Evolutionary conservation across 2,329 filamentous ascomycete genomes (phyloP), one percentile per base, ranked within the genome.

Genomic region (Penicillium nordicum): DNA sequence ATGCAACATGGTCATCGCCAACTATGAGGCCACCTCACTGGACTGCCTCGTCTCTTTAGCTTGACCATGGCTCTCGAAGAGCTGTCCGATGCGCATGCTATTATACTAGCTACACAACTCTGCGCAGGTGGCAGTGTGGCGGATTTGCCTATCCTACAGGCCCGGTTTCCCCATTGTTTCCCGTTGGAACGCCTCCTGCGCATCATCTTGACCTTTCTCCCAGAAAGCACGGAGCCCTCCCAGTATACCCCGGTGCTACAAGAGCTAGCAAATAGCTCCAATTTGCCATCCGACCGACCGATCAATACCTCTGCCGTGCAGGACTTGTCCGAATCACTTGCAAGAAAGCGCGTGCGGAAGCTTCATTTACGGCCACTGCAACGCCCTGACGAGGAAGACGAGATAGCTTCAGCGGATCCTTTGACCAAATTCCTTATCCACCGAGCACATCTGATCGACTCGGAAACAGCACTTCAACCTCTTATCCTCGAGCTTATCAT

Each of bases 141-240:
- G 45, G 74, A 75, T 23, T 73, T 88, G 27, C 79, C 79, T 58
- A 72, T 75, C 59, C 71, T 87, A 60, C 79, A 80, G 58, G 73
- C 79, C 42, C 71, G 74, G 47, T 79, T 79, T 50, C 75, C 75
- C 46, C 76, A 70, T 57, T 71, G 78, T 55, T 76, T 86, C 47
- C 72, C 78, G 30, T 70, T 80, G 7, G 80, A 82, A 57, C 76
- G 84, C 16, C 69, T 84, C 51, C 76, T 87, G 57, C 81, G 82
- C 58, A 82, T 88, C 49, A 71, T 87, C 51, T 74, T 87, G 59
- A 84, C 82, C 54, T 86, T 81, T 63, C 76, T 87, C n/a, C 84
- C 84, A 21, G 83, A 85, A 67, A 81, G 78, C 60, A 69, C 76
- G 30, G 79, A 82, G 23, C 82, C 84, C 4, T 70, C 73, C 5